Percentiles rank a stretch among this genome's conserved stretches.
Conservation (phyloP, 768 basidiomycete species). For the Sutorius australiensis region DNA sequence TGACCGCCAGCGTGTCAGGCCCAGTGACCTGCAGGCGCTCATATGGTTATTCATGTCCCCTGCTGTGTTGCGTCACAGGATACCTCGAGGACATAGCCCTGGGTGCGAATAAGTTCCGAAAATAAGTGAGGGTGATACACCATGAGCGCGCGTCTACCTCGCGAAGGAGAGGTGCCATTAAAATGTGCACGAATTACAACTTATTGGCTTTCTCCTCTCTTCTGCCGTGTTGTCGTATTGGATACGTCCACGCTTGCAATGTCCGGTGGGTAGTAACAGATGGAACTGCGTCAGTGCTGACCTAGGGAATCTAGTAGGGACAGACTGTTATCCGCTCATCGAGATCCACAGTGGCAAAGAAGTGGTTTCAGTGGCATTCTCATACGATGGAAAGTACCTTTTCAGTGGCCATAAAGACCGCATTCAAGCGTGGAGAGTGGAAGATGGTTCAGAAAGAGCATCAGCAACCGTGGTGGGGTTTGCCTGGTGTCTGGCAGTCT, state of each 20-base stretch:
- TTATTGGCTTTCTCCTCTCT: neutral
- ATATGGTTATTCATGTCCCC: no score
- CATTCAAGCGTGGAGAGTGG: neutral
- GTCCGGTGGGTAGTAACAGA: neutral
- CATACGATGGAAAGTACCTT: neutral
- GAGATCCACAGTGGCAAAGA: neutral
- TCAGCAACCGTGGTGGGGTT: neutral
- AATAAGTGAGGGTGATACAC: no score
- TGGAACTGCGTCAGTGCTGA: neutral
- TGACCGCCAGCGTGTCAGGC: no score
- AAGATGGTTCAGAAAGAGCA: neutral
- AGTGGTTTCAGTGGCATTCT: neutral
- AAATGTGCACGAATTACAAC: neutral
- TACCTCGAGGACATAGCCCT: no score
- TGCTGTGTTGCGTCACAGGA: no score
- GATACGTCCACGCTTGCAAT: neutral
- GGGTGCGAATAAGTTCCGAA: no score
- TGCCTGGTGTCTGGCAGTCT: neutral
- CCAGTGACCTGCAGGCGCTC: no score
- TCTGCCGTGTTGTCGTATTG: neutral
- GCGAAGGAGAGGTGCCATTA: no score
- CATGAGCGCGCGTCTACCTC: no score
- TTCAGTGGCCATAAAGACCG: neutral
- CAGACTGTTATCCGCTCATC: no score
- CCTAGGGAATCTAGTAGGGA: no score